A percentile compares a stretch with the other conserved stretches of the same genome.
Evolutionary conservation across 2,329 filamentous ascomycete species (phyloP).

Genomic region (Blastomyces gilchristii): DNA sequence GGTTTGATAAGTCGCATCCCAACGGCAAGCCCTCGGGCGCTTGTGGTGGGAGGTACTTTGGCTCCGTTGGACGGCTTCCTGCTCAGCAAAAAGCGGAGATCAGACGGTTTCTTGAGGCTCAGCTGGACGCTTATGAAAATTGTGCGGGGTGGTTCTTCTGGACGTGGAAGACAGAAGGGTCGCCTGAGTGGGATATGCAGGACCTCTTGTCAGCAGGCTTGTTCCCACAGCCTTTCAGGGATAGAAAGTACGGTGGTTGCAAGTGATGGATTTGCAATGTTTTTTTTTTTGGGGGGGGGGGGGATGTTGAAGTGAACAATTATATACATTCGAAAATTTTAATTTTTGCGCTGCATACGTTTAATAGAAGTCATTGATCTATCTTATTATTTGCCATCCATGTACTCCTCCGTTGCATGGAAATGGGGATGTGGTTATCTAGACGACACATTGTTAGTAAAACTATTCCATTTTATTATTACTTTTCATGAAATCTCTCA

Average conservation of each 20-base stretch:
- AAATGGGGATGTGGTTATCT: not conserved
- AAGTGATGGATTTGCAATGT: not conserved
- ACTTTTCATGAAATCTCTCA: not conserved
- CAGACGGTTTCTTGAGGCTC: slow-evolving; percentile 37
- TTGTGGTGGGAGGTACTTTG: slow-evolving; percentile 43
- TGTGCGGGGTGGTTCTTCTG: slow-evolving; percentile 37
- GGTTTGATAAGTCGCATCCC: slow-evolving; percentile 47
- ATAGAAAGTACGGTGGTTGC: slow-evolving; percentile 28
- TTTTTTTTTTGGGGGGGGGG: not conserved
- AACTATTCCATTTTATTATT: not conserved
- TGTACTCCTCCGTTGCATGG: not conserved
- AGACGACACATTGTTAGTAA: not conserved
- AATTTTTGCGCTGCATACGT: not conserved
- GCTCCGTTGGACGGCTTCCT: slow-evolving; percentile 38
- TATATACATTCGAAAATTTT: not conserved
- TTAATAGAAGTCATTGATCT: not conserved
- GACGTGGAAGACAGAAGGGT: slow-evolving; percentile 42
- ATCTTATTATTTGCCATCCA: not conserved
- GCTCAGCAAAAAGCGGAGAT: slow-evolving; percentile 28
- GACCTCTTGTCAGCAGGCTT: slow-evolving; percentile 34
- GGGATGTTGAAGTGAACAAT: not conserved
- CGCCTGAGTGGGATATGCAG: slow-evolving; percentile 41
- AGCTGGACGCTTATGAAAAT: slow-evolving; percentile 37
- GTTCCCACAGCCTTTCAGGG: slow-evolving; percentile 38
- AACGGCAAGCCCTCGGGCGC: slow-evolving; percentile 42